Evolutionary conservation across 179 eudicot genomes (phyloP).

Genomic region (Corrigiola litoralis): DNA sequence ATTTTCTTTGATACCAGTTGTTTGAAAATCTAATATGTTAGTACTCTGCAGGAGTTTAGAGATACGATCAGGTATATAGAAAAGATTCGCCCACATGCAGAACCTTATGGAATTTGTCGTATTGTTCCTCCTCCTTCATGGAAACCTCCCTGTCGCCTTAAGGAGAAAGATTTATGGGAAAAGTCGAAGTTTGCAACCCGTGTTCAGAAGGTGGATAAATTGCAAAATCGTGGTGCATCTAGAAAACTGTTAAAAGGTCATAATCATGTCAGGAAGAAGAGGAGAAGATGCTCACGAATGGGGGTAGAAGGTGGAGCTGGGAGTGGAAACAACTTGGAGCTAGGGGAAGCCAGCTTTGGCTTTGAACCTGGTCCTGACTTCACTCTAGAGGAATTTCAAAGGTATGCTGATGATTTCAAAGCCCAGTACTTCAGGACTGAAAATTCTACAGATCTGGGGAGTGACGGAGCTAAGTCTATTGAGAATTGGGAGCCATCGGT

Average conservation of each 20-base stretch:
- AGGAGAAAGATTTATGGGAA: constrained; percentile 68
- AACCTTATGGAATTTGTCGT: constrained; percentile 90
- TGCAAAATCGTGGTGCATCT: constrained; percentile 76
- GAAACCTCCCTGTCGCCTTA: constrained; percentile 87
- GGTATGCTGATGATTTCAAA: constrained; percentile 83
- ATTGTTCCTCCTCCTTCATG: constrained; percentile 92
- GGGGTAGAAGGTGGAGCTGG: constrained; percentile 41
- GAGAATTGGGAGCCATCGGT: constrained; percentile 59
- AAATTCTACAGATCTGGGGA: constrained; percentile 27
- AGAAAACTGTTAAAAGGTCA: constrained; percentile 40
- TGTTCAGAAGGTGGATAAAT: constrained; percentile 83
- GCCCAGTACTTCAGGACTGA: constrained; percentile 63
- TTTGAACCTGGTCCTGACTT: constrained; percentile 97
- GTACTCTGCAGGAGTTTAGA: constrained; percentile 62
- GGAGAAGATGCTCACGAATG: constrained; percentile 65
- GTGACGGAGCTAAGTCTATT: constrained; percentile 17
- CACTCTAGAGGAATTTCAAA: constrained; percentile 80
- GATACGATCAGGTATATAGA: constrained; percentile 78
- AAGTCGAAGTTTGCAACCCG: constrained; percentile 68
- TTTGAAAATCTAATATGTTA: constrained; percentile 3
- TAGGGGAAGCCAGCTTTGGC: constrained; percentile 57
- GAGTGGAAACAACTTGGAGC: constrained; percentile 26
- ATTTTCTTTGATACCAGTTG: background rate
- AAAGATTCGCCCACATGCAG: constrained; percentile 73
- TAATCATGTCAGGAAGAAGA: constrained; percentile 59